These are phyloP conservation scores for Raffaelea deltoideospora DNA, from an alignment of 2,329 filamentous ascomycete genomes.

Conservation along the genomic window DNA sequence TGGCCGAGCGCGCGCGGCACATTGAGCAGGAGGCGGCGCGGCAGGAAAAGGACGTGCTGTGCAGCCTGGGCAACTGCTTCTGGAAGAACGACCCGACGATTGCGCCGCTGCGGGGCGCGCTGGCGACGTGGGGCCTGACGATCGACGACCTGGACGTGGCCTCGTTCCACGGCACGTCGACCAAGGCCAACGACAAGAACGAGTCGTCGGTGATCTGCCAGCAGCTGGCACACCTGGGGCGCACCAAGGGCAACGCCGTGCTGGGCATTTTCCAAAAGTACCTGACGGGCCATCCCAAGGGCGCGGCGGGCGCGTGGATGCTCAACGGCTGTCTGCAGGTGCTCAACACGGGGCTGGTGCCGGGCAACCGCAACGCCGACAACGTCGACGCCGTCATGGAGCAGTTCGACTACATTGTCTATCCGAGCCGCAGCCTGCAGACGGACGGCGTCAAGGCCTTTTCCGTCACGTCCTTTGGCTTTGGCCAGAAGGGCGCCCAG, in stretches of 20 bases:
- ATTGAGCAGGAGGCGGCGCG: slow-evolving; percentile 78
- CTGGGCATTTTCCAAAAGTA: slow-evolving; percentile 99
- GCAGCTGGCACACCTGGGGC: slow-evolving; percentile 86
- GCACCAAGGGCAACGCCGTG: slow-evolving; percentile 90
- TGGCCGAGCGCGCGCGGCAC: slow-evolving; percentile 69
- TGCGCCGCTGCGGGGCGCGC: slow-evolving; percentile 84
- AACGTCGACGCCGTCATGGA: slow-evolving; percentile 95
- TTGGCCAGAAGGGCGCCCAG: slow-evolving; percentile 97
- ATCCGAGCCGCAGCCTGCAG: slow-evolving; percentile 87
- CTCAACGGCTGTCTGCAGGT: slow-evolving; percentile 96
- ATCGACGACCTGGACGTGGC: slow-evolving; percentile 91
- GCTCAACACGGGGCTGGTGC: slow-evolving; percentile 83
- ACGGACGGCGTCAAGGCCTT: slow-evolving; percentile 98
- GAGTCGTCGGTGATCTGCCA: slow-evolving; percentile 95
- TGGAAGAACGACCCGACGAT: slow-evolving; percentile 94
- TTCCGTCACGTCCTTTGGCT: slow-evolving; percentile 96
- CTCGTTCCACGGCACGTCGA: slow-evolving; percentile 98
- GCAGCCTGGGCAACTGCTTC: slow-evolving; percentile 94
- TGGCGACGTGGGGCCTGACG: slow-evolving; percentile 95
- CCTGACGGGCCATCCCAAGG: slow-evolving; percentile 96
- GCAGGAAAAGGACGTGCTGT: slow-evolving; percentile 85
- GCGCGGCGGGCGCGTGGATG: slow-evolving; percentile 99
- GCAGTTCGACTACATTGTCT: slow-evolving; percentile 95
- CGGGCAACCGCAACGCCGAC: slow-evolving; percentile 94
- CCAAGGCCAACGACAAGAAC: slow-evolving; percentile 98